Evolutionary conservation across 495 filamentous ascomycete species (phyloP).

Genomic region (Penicillium atrosanguineum): DNA sequence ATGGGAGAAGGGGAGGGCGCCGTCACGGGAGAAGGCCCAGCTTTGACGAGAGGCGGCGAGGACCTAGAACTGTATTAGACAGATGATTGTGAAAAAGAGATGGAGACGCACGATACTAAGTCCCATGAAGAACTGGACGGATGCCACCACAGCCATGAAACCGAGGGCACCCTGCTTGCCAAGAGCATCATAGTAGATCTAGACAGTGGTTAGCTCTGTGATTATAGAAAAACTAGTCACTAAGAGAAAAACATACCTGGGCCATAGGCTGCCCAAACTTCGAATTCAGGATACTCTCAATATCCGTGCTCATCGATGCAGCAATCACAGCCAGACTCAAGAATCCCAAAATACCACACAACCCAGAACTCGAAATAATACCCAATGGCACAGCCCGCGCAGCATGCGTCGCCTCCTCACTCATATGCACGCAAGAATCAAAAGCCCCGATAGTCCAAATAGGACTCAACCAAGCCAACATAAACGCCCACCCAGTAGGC

Average conservation of each 20-base stretch:
- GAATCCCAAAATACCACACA: constrained; percentile 50
- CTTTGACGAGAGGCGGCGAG: constrained; percentile 57
- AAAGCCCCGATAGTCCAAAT: constrained; percentile 67
- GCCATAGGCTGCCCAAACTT: constrained; percentile 48
- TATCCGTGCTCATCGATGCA: constrained; percentile 37
- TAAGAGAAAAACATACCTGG: constrained; percentile 25
- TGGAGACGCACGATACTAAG: constrained; percentile 33
- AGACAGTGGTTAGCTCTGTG: not conserved
- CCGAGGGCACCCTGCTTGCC: constrained; percentile 45
- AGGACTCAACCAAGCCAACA: constrained; percentile 61
- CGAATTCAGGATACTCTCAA: constrained; percentile 29
- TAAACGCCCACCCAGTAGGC: constrained; percentile 62
- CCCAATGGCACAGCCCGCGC: constrained; percentile 60
- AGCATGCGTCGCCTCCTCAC: constrained; percentile 63
- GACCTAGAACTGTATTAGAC: constrained; percentile 26
- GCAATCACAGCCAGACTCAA: constrained; percentile 51
- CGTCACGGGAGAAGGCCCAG: constrained; percentile 62
- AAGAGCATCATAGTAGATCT: constrained; percentile 47
- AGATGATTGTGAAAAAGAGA: not conserved
- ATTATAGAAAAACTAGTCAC: not conserved
- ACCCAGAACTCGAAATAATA: constrained; percentile 46
- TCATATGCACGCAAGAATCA: constrained; percentile 59
- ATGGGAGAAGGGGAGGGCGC: constrained; percentile 58
- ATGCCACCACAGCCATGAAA: constrained; percentile 41
- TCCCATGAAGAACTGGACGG: constrained; percentile 49